Evolutionary conservation across 108 stramenopile species (phyloP).

Genomic region (Cyclotella atomus): DNA sequence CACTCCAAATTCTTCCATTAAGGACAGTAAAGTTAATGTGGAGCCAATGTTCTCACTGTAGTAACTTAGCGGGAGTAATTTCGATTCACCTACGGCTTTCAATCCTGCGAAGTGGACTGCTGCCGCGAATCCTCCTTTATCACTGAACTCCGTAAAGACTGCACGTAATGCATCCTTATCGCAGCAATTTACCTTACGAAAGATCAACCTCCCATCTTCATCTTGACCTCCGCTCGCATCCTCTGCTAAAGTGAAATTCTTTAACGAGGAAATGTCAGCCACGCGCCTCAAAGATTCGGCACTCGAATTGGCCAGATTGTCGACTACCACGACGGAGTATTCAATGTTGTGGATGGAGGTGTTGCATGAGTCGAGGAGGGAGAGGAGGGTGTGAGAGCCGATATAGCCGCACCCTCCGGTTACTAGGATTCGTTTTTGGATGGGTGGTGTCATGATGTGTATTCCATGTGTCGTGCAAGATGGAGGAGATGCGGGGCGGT

Average conservation of each 20-base stretch:
- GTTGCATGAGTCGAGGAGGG: constrained; percentile 73
- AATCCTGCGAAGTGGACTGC: constrained; percentile 99
- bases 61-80: constrained; percentile 89
- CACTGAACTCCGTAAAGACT: constrained; percentile 74
- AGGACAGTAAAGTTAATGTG: constrained; percentile 81
- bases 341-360: constrained; percentile 40
- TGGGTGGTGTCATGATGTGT: constrained; percentile 1
- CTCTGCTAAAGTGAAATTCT: constrained; percentile 14
- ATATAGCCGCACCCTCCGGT: constrained; percentile 99
- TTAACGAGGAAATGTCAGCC: constrained; percentile 62
- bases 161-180: constrained; percentile 62
- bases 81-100: constrained; percentile 97
- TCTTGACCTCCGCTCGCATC: constrained; percentile 36
- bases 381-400: constrained; percentile 94
- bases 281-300: constrained; percentile 76
- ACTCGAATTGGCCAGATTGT: constrained; percentile 83
- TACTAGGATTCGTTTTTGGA: constrained; percentile 80
- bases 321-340: constrained; percentile 90
- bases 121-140: constrained; percentile 61
- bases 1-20: constrained; percentile 93
- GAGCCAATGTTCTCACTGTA: constrained; percentile 93
- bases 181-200: constrained; percentile 82
- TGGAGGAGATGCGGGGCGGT: no score
- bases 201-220: constrained; percentile 57
- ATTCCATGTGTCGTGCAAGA: no score